Evolutionary conservation across 148 eudicot species (phyloP), one percentile per base, ranked within the genome.

Genomic region (Camellia sinensis): DNA sequence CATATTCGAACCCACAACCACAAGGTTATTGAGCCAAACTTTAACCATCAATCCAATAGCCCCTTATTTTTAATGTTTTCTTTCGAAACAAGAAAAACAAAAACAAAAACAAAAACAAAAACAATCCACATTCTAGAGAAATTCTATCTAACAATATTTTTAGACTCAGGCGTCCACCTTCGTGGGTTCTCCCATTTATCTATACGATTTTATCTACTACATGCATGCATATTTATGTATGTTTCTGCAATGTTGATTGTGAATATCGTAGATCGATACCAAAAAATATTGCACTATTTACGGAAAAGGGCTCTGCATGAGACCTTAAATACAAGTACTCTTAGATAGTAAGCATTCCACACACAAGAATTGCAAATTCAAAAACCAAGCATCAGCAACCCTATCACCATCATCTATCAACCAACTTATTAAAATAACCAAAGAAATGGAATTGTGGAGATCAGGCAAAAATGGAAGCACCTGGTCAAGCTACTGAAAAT

Each of bases 401-500:
- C 50, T 45, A 46, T 7, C 21, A 70, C 4, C 6, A 65, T 19
- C 52, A 75, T 65, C 63, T 45, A 64, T 44, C 29, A 80, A 2
- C 73, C 53, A 80, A 43, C 45, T 29, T 2, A 80, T 56, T 45
- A 14, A 52, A 44, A 37, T 13, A 15, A 8, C 1, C 71, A 56
- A 71, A 65, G 53, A 43, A 48, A 71, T n/a, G 17, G 37, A 43
- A 67, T 5, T 12, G 41, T 14, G n/a, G 67, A n/a, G 44, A 78
- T 60, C 77, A 63, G 17, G 18, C 21, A 65, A 21, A 22, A 67
- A 13, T 2, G 18, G 21, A 29, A 77, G 53, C 86, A 91, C 95
- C 97, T 90, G 91, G 84, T 88, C 94, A 75, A 90, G 92, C 19
- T n/a, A 41, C 14, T 1, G 65, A 18, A 1, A 29, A 29, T n/a